Percentiles rank a stretch among this genome's conserved stretches.
Evolutionary conservation across 2,329 filamentous ascomycete genomes (phyloP).

Genomic region (Aspergillus viridinutans): DNA sequence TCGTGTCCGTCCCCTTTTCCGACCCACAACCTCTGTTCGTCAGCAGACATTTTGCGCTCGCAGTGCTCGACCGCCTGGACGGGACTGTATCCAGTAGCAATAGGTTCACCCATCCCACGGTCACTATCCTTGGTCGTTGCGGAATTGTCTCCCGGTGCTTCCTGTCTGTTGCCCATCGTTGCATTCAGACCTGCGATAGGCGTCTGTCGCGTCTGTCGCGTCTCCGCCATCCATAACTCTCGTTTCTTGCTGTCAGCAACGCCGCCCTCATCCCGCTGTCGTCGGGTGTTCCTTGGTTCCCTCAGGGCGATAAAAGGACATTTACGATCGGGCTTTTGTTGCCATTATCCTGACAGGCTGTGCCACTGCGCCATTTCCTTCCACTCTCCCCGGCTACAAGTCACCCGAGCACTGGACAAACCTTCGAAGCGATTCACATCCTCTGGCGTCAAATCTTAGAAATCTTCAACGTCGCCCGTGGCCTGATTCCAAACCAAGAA

Average conservation of each 20-base stretch:
- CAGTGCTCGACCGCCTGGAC: not conserved
- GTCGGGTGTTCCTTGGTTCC: slow-evolving; percentile 1
- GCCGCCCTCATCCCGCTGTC: not conserved
- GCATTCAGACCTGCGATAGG: slow-evolving; percentile 3
- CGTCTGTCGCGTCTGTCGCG: slow-evolving; percentile 14
- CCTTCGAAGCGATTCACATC: not conserved
- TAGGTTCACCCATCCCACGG: not conserved
- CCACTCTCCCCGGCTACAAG: not conserved
- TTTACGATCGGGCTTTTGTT: slow-evolving; percentile 13
- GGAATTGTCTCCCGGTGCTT: not conserved
- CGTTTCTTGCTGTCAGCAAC: slow-evolving; percentile 1
- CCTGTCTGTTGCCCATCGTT: not conserved
- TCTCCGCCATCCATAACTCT: slow-evolving; percentile 10
- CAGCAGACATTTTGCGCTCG: no score
- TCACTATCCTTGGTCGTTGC: not conserved
- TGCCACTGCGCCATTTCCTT: slow-evolving; percentile 6
- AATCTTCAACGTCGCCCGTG: not conserved
- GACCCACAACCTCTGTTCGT: not conserved
- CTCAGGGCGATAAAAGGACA: slow-evolving; percentile 8
- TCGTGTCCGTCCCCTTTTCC: not conserved
- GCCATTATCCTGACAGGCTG: slow-evolving; percentile 2
- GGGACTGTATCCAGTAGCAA: not conserved
- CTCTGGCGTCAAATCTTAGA: not conserved
- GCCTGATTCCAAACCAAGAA: not conserved
- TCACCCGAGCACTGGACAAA: not conserved